Percentiles rank a stretch among this genome's conserved stretches.
Evolutionary conservation across 805 yeast species (phyloP).

Genomic region (Kodamaea leandrae): DNA sequence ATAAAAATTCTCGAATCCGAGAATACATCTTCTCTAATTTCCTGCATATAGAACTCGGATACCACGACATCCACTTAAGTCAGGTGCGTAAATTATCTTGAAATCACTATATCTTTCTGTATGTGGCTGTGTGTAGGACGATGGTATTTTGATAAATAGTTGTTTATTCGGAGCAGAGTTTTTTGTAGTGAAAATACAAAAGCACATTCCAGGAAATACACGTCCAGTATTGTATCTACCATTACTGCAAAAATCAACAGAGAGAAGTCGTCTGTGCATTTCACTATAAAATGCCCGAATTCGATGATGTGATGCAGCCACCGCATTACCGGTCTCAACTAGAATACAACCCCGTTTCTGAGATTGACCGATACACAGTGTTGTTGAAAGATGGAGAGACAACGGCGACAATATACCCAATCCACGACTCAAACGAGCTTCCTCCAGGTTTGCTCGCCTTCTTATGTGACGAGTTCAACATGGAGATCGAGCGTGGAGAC

Average conservation of each 20-base stretch:
- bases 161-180: neutral
- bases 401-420: constrained; percentile 89
- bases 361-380: constrained; percentile 67
- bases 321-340: constrained; percentile 44
- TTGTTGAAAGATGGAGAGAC: constrained; percentile 85
- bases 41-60: too few relatives aligned
- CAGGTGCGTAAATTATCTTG: too few relatives aligned
- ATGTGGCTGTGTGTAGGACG: too few relatives aligned
- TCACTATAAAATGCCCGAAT: constrained; percentile 41
- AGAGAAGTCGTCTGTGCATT: neutral
- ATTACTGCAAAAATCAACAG: constrained; percentile 11
- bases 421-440: constrained; percentile 59
- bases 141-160: neutral
- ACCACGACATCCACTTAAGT: too few relatives aligned
- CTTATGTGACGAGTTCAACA: constrained; percentile 86
- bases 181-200: constrained; percentile 1
- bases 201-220: constrained; percentile 26
- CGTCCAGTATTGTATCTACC: constrained; percentile 34
- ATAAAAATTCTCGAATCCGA: too few relatives aligned
- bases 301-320: constrained; percentile 50
- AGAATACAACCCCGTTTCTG: constrained; percentile 34
- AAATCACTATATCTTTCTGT: too few relatives aligned
- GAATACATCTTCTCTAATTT: too few relatives aligned
- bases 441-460: constrained; percentile 81
- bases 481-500: constrained; percentile 87